Percentiles rank a stretch among this genome's conserved stretches.
Evolutionary conservation across 1,139 yeast species (phyloP).

Genomic region (Saccharomyces hybrid): DNA sequence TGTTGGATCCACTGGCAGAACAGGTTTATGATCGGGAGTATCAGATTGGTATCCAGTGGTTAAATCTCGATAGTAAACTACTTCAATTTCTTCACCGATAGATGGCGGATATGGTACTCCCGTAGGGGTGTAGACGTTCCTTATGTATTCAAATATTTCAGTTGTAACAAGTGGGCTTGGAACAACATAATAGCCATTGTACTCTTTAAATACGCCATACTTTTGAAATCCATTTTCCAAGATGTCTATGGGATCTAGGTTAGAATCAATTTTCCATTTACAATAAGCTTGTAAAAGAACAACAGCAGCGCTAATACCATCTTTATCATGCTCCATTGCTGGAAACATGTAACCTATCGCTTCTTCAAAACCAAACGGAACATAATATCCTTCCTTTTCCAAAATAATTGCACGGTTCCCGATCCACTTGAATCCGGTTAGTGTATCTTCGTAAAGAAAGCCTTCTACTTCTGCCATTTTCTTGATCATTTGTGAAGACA

Average conservation of each 20-base stretch:
- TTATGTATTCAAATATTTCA: constrained; percentile 47
- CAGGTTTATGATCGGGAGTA: constrained; percentile 50
- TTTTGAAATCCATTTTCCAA: constrained; percentile 51
- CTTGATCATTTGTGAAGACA: constrained; percentile 75
- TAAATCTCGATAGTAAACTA: constrained; percentile 70
- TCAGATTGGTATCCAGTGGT: constrained; percentile 74
- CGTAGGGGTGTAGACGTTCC: constrained; percentile 20
- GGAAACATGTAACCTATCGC: constrained; percentile 93
- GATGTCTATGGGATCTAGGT: constrained; percentile 36
- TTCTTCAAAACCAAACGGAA: constrained; percentile 90
- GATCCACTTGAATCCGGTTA: constrained; percentile 97
- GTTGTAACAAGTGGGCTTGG: constrained; percentile 45
- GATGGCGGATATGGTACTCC: constrained; percentile 27
- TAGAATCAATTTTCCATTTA: constrained; percentile 36
- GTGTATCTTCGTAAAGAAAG: constrained; percentile 65
- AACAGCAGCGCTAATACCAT: constrained; percentile 76
- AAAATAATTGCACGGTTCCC: constrained; percentile 81
- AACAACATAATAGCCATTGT: constrained; percentile 77
- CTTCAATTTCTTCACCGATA: constrained; percentile 38
- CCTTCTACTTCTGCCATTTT: constrained; percentile 59
- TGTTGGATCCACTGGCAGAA: constrained; percentile 57
- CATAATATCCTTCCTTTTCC: constrained; percentile 52
- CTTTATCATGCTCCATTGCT: constrained; percentile 76
- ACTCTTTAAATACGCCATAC: constrained; percentile 77
- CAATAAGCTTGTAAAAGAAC: constrained; percentile 65